Percentiles rank a stretch among this genome's conserved stretches.
Conservation (phyloP, 768 basidiomycete genomes). For the Polyporus arcularius region DNA sequence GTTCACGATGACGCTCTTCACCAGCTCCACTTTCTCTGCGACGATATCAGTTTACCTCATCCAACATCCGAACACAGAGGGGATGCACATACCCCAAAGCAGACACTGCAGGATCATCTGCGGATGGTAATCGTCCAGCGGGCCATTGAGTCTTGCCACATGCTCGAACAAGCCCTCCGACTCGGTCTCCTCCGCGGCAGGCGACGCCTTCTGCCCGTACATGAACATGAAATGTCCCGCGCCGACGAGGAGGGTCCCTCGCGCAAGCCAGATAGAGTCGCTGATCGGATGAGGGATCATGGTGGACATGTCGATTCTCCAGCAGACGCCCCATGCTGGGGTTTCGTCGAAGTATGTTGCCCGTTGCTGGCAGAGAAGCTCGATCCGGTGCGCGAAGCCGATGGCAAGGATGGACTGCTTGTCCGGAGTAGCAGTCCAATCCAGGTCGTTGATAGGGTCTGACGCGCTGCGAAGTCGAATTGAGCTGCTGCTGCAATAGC, state of each 20-base stretch:
- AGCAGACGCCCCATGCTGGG: slow-evolving; percentile 76
- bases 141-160: slow-evolving; percentile 82
- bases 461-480: slow-evolving; percentile 26
- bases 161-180: slow-evolving; percentile 72
- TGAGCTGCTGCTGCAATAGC: neutral
- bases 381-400: slow-evolving; percentile 76
- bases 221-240: slow-evolving; percentile 84
- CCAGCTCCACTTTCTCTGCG: slow-evolving; percentile 80
- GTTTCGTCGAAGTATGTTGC: slow-evolving; percentile 88
- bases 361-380: slow-evolving; percentile 90
- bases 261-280: slow-evolving; percentile 90
- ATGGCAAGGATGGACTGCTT: slow-evolving; percentile 90
- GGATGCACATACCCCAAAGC: slow-evolving; percentile 71
- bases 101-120: slow-evolving; percentile 91
- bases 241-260: slow-evolving; percentile 80
- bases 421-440: slow-evolving; percentile 92
- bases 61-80: neutral
- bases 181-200: slow-evolving; percentile 13
- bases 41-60: neutral
- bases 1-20: slow-evolving; percentile 77
- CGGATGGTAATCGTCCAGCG: slow-evolving; percentile 89
- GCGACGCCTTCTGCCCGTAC: slow-evolving; percentile 53
- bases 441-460: slow-evolving; percentile 77
- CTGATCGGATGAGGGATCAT: slow-evolving; percentile 77
- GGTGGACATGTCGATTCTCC: slow-evolving; percentile 63